phyloP scores from a whole-genome alignment of 495 filamentous ascomycete species.

The Neurospora sp. region DNA sequence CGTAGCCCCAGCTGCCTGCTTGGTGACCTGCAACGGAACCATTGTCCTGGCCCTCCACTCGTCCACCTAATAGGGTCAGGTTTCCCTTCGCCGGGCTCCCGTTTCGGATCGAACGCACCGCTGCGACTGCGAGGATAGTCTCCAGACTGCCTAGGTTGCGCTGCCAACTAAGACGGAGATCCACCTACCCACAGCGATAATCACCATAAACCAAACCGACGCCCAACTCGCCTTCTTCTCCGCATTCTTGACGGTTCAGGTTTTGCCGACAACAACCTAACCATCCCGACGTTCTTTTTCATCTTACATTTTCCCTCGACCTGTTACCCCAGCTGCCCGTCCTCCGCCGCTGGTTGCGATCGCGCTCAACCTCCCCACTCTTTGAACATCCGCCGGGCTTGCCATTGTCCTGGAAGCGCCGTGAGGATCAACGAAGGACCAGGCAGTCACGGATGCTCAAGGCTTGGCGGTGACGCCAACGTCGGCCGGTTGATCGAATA shows the following conservation, averaged over 20 bases:
- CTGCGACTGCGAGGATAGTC: neutral
- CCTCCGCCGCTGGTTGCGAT: neutral
- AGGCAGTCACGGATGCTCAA: conserved; percentile 8
- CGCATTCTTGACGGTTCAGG: neutral
- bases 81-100: neutral
- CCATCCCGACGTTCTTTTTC: neutral
- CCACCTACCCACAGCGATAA: neutral
- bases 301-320: neutral
- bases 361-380: neutral
- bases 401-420: neutral
- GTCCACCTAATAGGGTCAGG: neutral
- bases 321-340: neutral
- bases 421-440: neutral
- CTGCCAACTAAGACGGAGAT: neutral
- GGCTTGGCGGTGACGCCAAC: conserved; percentile 11
- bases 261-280: neutral
- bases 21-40: neutral
- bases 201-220: neutral
- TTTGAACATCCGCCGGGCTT: neutral
- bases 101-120: neutral
- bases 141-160: neutral
- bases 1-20: neutral
- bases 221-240: neutral
- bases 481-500: conserved; percentile 9
- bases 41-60: neutral